phyloP scores from a whole-genome alignment of 768 basidiomycete genomes.

The Suillus weaverae region DNA sequence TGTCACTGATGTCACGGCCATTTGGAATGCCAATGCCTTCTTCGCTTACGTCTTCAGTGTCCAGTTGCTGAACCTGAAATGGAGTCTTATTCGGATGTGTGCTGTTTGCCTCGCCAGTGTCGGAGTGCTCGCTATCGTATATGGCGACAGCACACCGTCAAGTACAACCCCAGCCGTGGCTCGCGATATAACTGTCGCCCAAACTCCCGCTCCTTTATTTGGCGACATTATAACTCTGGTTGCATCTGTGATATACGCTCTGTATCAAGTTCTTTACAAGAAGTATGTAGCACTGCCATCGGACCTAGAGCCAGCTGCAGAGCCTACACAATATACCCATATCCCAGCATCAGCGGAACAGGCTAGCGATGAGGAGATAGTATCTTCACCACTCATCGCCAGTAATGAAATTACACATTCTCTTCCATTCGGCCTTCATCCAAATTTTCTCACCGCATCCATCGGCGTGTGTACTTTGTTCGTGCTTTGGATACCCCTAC shows the following conservation, averaged over 20 bases:
- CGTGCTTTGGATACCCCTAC: conserved; percentile 77
- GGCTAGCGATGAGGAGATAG: conserved; percentile 19
- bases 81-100: conserved; percentile 62
- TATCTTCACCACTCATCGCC: conserved; percentile 12
- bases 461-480: conserved; percentile 80
- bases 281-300: conserved; percentile 68
- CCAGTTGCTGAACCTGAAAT: conserved; percentile 58
- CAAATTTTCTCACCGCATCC: conserved; percentile 76
- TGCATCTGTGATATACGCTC: conserved; percentile 69
- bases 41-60: conserved; percentile 90
- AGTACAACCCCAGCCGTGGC: conserved; percentile 2
- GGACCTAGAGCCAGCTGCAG: conserved; percentile 52
- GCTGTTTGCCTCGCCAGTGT: conserved; percentile 80
- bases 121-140: conserved; percentile 80
- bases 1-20: conserved; percentile 80
- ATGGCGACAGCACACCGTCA: conserved; percentile 57
- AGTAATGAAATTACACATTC: conserved; percentile 45
- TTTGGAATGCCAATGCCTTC: conserved; percentile 91
- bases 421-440: conserved; percentile 81
- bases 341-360: conserved; percentile 42
- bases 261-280: conserved; percentile 88
- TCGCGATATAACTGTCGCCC: not conserved
- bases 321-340: conserved; percentile 42
- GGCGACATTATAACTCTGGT: conserved; percentile 75
- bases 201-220: conserved; percentile 53